phyloP scores from a whole-genome alignment of 1,284 basidiomycete species.

The Marasmius tenuissimus region DNA sequence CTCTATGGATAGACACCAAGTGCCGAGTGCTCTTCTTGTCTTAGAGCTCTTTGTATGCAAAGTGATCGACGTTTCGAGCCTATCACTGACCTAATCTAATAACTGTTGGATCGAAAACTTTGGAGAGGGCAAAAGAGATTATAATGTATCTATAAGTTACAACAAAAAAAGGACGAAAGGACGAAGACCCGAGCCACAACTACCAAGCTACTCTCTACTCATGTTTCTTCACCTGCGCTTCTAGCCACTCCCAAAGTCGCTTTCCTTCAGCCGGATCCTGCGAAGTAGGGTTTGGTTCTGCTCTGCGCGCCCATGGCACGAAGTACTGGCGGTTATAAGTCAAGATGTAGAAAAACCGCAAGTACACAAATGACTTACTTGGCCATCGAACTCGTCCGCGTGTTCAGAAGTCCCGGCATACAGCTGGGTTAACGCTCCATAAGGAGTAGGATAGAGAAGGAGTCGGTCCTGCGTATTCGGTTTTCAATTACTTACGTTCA shows the following conservation, averaged over 20 bases:
- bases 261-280: not conserved
- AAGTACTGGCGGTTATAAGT: conserved; percentile 14
- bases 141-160: no score
- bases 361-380: not conserved
- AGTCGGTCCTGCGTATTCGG: not conserved
- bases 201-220: not conserved
- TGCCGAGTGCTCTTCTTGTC: no score
- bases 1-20: no score
- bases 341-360: not conserved
- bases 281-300: not conserved
- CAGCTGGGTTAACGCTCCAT: conserved; percentile 19
- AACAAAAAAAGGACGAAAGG: no score
- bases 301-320: conserved; percentile 12
- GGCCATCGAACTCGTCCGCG: conserved; percentile 15
- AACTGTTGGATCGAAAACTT: no score
- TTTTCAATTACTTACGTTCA: not conserved
- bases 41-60: no score
- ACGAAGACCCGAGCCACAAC: no score
- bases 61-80: no score
- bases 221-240: not conserved
- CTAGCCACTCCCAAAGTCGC: not conserved
- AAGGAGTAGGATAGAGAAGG: conserved; percentile 2
- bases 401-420: conserved; percentile 17
- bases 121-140: no score
- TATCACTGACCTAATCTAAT: no score